phyloP scores from a whole-genome alignment of 768 basidiomycete genomes.

The Boletus subparvulus region DNA sequence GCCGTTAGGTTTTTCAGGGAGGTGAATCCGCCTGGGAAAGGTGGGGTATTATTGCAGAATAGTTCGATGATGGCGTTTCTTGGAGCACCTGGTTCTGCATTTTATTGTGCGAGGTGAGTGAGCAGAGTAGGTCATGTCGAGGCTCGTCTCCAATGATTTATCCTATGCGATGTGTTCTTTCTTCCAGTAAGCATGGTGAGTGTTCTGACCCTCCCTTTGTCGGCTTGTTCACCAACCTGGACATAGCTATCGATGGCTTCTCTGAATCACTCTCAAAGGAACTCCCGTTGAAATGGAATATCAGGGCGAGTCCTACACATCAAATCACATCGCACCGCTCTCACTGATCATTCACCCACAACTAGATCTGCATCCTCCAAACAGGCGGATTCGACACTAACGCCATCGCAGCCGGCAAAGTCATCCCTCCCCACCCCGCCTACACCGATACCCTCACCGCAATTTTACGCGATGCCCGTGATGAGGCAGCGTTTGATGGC shows the following conservation, averaged over 20 bases:
- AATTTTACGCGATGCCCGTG: neutral
- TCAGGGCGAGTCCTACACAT: slow-evolving; percentile 7
- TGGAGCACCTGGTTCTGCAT: slow-evolving; percentile 3
- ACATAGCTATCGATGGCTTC: slow-evolving; percentile 11
- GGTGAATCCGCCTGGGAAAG: slow-evolving; percentile 22
- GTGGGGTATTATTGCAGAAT: slow-evolving; percentile 13
- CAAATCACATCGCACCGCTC: no score
- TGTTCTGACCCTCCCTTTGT: neutral
- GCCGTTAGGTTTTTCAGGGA: slow-evolving; percentile 35
- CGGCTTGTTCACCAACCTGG: neutral
- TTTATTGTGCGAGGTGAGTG: slow-evolving; percentile 12
- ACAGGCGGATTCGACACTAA: slow-evolving; percentile 21
- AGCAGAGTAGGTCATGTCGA: neutral
- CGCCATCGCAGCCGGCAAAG: neutral
- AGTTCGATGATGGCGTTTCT: slow-evolving; percentile 7
- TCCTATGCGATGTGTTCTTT: neutral
- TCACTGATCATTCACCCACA: no score
- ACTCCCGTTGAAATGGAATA: slow-evolving; percentile 17
- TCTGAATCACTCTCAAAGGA: slow-evolving; percentile 10
- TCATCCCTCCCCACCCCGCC: slow-evolving; percentile 8
- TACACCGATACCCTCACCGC: slow-evolving; percentile 3
- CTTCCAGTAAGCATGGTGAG: slow-evolving; percentile 14
- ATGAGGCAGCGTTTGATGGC: neutral
- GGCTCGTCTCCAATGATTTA: neutral
- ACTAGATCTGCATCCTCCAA: slow-evolving; percentile 17